phyloP scores from a whole-genome alignment of 1,284 basidiomycete genomes.

The Trametes polyzona region DNA sequence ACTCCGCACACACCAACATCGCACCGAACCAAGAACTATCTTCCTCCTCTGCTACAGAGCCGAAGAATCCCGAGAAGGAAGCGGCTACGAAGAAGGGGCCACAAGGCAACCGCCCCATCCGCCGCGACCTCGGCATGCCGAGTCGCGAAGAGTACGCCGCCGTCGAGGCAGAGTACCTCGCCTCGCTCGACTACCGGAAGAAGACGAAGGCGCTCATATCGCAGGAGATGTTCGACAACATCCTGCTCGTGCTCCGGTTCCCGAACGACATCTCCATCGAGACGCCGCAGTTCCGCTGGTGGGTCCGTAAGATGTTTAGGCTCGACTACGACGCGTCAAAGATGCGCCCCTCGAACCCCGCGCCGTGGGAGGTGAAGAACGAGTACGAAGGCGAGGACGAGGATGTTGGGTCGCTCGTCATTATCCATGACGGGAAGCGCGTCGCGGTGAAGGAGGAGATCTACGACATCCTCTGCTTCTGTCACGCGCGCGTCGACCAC shows the following conservation, averaged over 20 bases:
- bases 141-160: conserved; percentile 51
- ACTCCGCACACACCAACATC: background rate
- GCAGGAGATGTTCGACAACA: conserved; percentile 66
- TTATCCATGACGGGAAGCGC: conserved; percentile 69
- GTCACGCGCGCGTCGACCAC: conserved; percentile 68
- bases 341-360: too few relatives aligned
- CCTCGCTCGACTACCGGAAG: conserved; percentile 57
- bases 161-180: conserved; percentile 58
- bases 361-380: too few relatives aligned
- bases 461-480: conserved; percentile 75
- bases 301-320: conserved; percentile 80
- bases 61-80: background rate
- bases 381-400: conserved; percentile 23
- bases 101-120: background rate
- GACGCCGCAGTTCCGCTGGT: conserved; percentile 63
- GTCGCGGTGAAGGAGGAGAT: conserved; percentile 77
- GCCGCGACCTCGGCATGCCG: conserved; percentile 30
- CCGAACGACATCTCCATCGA: conserved; percentile 24
- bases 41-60: background rate
- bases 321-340: too few relatives aligned
- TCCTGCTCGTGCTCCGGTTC: conserved; percentile 63
- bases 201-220: conserved; percentile 73
- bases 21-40: background rate
- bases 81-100: background rate
- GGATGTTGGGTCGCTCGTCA: conserved; percentile 41